Conservation (phyloP, 2,329 filamentous ascomycete genomes). For the Pseudopyricularia cyperi region DNA sequence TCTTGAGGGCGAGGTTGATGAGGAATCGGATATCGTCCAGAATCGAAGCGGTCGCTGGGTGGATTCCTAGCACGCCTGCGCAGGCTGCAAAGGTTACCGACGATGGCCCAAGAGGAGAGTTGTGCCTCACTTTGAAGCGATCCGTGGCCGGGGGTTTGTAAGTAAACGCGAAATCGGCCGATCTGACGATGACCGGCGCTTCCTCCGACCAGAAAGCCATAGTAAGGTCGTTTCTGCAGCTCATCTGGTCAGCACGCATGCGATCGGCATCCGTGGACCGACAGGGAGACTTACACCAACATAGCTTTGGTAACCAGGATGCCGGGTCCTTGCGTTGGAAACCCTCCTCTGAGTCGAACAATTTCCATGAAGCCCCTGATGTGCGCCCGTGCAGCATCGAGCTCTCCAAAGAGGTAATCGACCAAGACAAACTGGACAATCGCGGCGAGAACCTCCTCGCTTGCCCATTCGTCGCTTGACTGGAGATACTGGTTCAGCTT, state of each 20-base stretch:
- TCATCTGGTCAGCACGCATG: not conserved
- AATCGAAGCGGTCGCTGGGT: conserved; percentile 30
- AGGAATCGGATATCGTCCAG: conserved; percentile 36
- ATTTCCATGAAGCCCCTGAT: conserved; percentile 33
- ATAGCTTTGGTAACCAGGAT: conserved; percentile 33
- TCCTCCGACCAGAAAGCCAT: conserved; percentile 31
- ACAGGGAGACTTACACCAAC: conserved; percentile 25
- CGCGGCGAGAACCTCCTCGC: conserved; percentile 27
- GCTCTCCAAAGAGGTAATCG: conserved; percentile 35
- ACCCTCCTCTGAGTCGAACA: conserved; percentile 31
- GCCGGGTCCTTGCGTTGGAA: conserved; percentile 30
- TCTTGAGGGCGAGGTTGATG: conserved; percentile 23
- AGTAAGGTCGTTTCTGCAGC: conserved; percentile 25
- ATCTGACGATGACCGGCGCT: conserved; percentile 23
- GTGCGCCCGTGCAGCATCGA: conserved; percentile 27
- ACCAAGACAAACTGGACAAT: conserved; percentile 31
- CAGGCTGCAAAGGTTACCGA: conserved; percentile 28
- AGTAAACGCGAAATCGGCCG: conserved; percentile 18
- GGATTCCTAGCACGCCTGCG: conserved; percentile 24
- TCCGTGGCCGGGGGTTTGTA: conserved; percentile 22
- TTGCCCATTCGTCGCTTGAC: conserved; percentile 14
- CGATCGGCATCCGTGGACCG: not conserved
- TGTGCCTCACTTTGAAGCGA: conserved; percentile 25
- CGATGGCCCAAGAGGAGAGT: conserved; percentile 30
- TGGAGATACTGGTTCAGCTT: conserved; percentile 30